Evolutionary conservation across 495 filamentous ascomycete species (phyloP).

Genomic region (Penicillium soppii): DNA sequence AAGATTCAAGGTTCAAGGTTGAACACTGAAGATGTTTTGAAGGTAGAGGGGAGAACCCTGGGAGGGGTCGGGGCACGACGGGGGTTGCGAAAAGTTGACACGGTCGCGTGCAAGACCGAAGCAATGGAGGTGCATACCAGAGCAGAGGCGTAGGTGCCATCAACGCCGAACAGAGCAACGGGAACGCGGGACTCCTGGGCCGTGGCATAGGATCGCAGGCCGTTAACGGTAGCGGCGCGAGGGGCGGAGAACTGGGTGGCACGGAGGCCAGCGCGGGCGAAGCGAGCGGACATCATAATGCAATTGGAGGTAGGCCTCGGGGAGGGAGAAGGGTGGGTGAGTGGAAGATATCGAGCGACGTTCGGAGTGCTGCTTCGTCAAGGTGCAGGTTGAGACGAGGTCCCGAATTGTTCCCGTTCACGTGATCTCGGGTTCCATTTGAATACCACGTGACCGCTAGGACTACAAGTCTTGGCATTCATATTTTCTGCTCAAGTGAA

Average conservation of each 20-base stretch:
- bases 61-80: conserved; percentile 21
- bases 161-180: conserved; percentile 88
- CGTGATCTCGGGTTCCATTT: conserved; percentile 14
- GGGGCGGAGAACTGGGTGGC: conserved; percentile 47
- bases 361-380: conserved; percentile 25
- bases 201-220: conserved; percentile 72
- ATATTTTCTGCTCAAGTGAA: no score
- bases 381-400: conserved; percentile 35
- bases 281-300: conserved; percentile 47
- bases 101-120: background rate
- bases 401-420: conserved; percentile 41
- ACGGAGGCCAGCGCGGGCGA: conserved; percentile 51
- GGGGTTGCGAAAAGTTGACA: conserved; percentile 27
- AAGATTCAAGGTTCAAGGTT: background rate
- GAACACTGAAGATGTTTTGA: conserved; percentile 5
- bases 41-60: conserved; percentile 12
- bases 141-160: conserved; percentile 97
- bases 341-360: conserved; percentile 29
- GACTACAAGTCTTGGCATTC: no score
- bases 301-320: conserved; percentile 30
- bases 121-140: conserved; percentile 61
- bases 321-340: conserved; percentile 24
- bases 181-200: conserved; percentile 75
- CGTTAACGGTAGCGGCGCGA: conserved; percentile 45
- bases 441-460: no score